Evolutionary conservation across 805 yeast species (phyloP).

Genomic region (Kregervanrija pseudodelftensis): DNA sequence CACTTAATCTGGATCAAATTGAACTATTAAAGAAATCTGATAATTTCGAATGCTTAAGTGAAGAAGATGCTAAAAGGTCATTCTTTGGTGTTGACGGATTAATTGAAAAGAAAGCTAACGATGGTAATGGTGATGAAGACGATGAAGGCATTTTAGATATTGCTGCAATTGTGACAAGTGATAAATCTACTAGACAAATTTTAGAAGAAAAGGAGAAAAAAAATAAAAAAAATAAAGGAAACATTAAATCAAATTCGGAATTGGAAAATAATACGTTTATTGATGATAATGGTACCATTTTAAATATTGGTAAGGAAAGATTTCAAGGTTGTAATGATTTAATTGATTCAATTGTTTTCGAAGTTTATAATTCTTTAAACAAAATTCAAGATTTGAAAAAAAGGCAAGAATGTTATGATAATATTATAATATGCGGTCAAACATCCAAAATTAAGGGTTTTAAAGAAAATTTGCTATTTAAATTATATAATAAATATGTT

Average conservation of each 20-base stretch:
- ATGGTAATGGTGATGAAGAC: slow-evolving; percentile 18
- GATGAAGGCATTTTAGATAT: slow-evolving; percentile 81
- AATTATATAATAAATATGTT: slow-evolving; percentile 31
- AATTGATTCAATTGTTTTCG: slow-evolving; percentile 45
- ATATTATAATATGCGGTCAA: slow-evolving; percentile 72
- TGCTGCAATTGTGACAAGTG: slow-evolving; percentile 81
- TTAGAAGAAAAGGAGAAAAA: slow-evolving; percentile 23
- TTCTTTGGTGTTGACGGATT: slow-evolving; percentile 53
- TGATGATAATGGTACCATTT: slow-evolving; percentile 47
- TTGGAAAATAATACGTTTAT: slow-evolving; percentile 64
- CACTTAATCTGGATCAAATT: slow-evolving; percentile 48
- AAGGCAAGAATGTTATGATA: slow-evolving; percentile 81
- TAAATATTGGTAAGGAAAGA: slow-evolving; percentile 83
- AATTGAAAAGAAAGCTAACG: slow-evolving; percentile 12
- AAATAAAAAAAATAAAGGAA: slow-evolving; percentile 7
- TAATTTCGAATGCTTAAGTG: slow-evolving; percentile 73
- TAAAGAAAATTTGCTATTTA: slow-evolving; percentile 56
- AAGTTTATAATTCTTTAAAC: slow-evolving; percentile 45
- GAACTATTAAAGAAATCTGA: slow-evolving; percentile 68
- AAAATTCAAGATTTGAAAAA: slow-evolving; percentile 54
- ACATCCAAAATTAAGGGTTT: slow-evolving; percentile 72
- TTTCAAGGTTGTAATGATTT: slow-evolving; percentile 71
- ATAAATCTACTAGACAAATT: slow-evolving; percentile 49
- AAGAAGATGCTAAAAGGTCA: slow-evolving; percentile 54
- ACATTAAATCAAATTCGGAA: slow-evolving; percentile 48